Evolutionary conservation across 495 filamentous ascomycete genomes (phyloP), one percentile per base, ranked within the genome.

Genomic region (Neurospora sp.): DNA sequence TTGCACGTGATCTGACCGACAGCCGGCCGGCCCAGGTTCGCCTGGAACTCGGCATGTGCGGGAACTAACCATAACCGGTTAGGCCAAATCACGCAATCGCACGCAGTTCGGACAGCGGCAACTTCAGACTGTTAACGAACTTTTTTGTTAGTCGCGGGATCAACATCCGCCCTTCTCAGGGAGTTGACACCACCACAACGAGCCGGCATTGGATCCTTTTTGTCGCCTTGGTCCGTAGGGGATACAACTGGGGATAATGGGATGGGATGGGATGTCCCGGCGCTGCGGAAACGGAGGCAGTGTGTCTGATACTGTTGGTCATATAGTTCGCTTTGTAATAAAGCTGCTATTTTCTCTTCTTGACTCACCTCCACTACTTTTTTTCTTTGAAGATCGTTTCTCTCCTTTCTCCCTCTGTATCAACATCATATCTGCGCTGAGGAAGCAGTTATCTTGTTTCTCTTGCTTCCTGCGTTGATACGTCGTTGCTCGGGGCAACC

Each of bases 31-130:
- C 7, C 2, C 27, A 31, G 22, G 53, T 65, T 65, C 53, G 53
- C 53, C 53, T 65, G 53, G 53, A 65, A 65, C 53, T 65, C 53
- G 53, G 53, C 3, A 0, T 65, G 53, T 35, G 53, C 53, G 53
- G 53, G 2, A 35, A 65, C 53, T 65, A 3, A 9, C 73, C 69
- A 31, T 20, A 77, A 39, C 3, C 2, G 77, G 68, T 65, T 81
- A 79, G 77, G 69, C 48, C 20, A 5, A 73, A 79, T 79, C 76
- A 78, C 77, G 77, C 76, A 40, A 79, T 73, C 71, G 71, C 71
- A 72, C 40, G 70, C 69, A 74, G 48, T 70, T 77, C 73, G 73
- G 72, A 69, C 72, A 39, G 69, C 61, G 68, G 71, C 65, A 71
- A 74, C 27, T 65, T 35, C 27, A 31, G 11, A 61, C 46, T 53